phyloP scores from a whole-genome alignment of 208 protist genomes.

The Phytomonas francai region DNA sequence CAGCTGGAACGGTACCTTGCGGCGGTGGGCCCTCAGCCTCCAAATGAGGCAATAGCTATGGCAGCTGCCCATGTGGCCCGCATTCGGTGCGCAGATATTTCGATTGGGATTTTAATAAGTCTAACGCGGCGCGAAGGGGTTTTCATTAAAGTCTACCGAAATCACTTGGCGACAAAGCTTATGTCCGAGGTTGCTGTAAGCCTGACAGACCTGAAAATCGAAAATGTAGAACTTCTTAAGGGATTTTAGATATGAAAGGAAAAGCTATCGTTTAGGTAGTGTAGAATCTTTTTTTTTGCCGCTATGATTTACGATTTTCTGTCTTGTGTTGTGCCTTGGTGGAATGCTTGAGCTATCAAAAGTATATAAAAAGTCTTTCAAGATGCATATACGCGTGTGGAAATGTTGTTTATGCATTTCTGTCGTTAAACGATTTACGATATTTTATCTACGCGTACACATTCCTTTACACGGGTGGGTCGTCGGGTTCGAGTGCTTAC shows the following conservation, averaged over 20 bases:
- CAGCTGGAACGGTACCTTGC: constrained; percentile 79
- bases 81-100: constrained; percentile 40
- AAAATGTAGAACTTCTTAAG: constrained; percentile 53
- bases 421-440: neutral
- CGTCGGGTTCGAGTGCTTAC: no score
- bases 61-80: constrained; percentile 42
- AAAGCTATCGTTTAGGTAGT: neutral
- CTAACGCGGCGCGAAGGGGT: constrained; percentile 42
- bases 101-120: constrained; percentile 65
- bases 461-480: neutral
- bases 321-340: neutral
- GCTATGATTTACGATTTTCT: neutral
- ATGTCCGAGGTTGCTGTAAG: constrained; percentile 63
- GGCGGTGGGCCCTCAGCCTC: constrained; percentile 56
- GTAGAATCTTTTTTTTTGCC: constrained; percentile 6
- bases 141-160: constrained; percentile 41
- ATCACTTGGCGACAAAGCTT: constrained; percentile 48
- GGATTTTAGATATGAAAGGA: constrained; percentile 4
- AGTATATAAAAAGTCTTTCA: no score
- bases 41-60: constrained; percentile 63
- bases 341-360: no score
- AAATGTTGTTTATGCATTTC: neutral
- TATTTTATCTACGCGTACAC: neutral
- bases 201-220: constrained; percentile 42
- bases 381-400: neutral